These are phyloP conservation scores for Ziziphus jujuba DNA, from an alignment of 306 rosid species.

Conservation along the genomic window DNA sequence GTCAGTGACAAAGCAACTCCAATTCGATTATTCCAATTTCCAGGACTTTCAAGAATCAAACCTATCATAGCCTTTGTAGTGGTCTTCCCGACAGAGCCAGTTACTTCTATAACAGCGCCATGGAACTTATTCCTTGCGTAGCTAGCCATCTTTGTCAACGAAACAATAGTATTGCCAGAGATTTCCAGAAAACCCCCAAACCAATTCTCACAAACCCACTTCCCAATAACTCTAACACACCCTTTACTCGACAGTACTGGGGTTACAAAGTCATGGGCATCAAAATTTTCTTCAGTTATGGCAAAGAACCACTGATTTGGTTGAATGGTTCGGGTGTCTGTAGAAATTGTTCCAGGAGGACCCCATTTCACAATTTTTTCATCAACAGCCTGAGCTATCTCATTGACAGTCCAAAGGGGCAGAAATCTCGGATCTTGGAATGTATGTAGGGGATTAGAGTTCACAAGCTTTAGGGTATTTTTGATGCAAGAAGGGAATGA, in stretches of 20 bases:
- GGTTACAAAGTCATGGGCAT: slow-evolving; percentile 32
- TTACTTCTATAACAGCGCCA: slow-evolving; percentile 28
- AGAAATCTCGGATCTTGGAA: background rate
- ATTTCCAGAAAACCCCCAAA: slow-evolving; percentile 28
- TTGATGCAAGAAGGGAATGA: background rate
- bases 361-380: slow-evolving; percentile 32
- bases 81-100: slow-evolving; percentile 35
- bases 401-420: slow-evolving; percentile 28
- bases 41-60: slow-evolving; percentile 22
- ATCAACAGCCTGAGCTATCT: slow-evolving; percentile 33
- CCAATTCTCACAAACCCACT: slow-evolving; percentile 23
- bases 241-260: slow-evolving; percentile 22
- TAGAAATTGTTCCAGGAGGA: slow-evolving; percentile 36
- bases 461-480: background rate
- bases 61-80: slow-evolving; percentile 32
- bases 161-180: slow-evolving; percentile 6
- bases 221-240: slow-evolving; percentile 30
- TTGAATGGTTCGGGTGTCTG: slow-evolving; percentile 28
- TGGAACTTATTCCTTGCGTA: slow-evolving; percentile 26
- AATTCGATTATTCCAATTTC: slow-evolving; percentile 32
- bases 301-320: slow-evolving; percentile 41
- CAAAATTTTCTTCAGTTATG: slow-evolving; percentile 29
- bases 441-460: slow-evolving; percentile 4
- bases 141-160: slow-evolving; percentile 27
- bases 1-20: slow-evolving; percentile 37